Evolutionary conservation across 164 flowering plant genomes (phyloP).

Genomic region (Dillenia suffruticosa): DNA sequence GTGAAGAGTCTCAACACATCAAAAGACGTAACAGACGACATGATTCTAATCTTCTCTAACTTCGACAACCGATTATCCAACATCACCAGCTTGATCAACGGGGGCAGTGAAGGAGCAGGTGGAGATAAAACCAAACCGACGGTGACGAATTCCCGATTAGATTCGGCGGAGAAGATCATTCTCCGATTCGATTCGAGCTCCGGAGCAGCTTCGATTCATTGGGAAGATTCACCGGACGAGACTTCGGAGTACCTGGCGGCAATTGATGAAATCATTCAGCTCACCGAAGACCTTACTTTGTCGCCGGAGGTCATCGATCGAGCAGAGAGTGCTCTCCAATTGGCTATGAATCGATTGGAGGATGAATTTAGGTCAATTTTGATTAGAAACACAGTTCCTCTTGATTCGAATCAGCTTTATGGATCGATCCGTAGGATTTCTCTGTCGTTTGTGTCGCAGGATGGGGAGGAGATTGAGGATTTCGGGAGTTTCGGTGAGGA

Average conservation of each 20-base stretch:
- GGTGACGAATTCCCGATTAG: constrained; percentile 13
- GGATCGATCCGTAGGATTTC: constrained; percentile 55
- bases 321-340: constrained; percentile 42
- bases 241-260: constrained; percentile 36
- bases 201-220: constrained; percentile 13
- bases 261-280: constrained; percentile 41
- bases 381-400: constrained; percentile 33
- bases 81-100: constrained; percentile 28
- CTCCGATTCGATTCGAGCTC: constrained; percentile 23
- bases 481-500: constrained; percentile 15
- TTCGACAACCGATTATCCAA: constrained; percentile 55
- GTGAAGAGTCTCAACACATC: constrained; percentile 48
- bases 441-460: constrained; percentile 42
- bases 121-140: constrained; percentile 7
- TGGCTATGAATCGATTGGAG: constrained; percentile 60
- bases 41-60: constrained; percentile 57
- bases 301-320: constrained; percentile 24
- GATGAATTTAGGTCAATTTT: constrained; percentile 54
- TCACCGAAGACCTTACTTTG: constrained; percentile 24
- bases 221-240: constrained; percentile 39
- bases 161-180: constrained; percentile 38
- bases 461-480: constrained; percentile 20
- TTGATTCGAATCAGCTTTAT: constrained; percentile 49
- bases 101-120: not conserved
- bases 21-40: constrained; percentile 49